A percentile compares a stretch with the other conserved stretches of the same genome.
Evolutionary conservation across 1,284 basidiomycete species (phyloP).

Genomic region (Cryptococcus wingfieldii): DNA sequence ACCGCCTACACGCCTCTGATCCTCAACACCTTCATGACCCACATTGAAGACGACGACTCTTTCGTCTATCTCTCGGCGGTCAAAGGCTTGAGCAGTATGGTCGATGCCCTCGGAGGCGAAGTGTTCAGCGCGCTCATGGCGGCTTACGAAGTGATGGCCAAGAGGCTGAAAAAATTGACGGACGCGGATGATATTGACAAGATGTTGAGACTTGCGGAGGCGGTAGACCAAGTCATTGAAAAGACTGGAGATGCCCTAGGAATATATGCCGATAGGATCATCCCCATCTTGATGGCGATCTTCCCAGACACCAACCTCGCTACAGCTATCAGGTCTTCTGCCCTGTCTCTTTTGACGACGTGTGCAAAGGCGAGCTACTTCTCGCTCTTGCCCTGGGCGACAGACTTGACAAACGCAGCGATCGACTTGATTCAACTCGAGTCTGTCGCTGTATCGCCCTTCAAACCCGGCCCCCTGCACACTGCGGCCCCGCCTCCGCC

Average conservation of each 20-base stretch:
- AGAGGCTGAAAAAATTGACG: background rate
- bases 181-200: conserved; percentile 48
- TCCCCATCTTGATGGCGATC: conserved; percentile 63
- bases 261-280: conserved; percentile 63
- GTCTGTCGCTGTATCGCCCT: conserved; percentile 48
- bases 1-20: conserved; percentile 71
- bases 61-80: conserved; percentile 93
- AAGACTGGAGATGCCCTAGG: conserved; percentile 67
- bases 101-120: conserved; percentile 66
- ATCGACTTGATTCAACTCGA: conserved; percentile 77
- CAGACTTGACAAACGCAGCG: conserved; percentile 62
- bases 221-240: conserved; percentile 72
- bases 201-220: conserved; percentile 80
- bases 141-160: conserved; percentile 53
- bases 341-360: conserved; percentile 73
- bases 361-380: conserved; percentile 63
- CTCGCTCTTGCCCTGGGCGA: conserved; percentile 61
- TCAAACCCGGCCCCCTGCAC: conserved; percentile 3
- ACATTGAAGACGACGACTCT: conserved; percentile 85
- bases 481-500: background rate
- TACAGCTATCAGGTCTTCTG: conserved; percentile 69
- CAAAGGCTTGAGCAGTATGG: conserved; percentile 79
- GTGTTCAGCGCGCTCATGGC: conserved; percentile 64
- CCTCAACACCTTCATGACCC: conserved; percentile 79
- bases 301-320: conserved; percentile 61